Base-by-base conservation (phyloP, 139 green algal species). In the Closterium sp. region DNA sequence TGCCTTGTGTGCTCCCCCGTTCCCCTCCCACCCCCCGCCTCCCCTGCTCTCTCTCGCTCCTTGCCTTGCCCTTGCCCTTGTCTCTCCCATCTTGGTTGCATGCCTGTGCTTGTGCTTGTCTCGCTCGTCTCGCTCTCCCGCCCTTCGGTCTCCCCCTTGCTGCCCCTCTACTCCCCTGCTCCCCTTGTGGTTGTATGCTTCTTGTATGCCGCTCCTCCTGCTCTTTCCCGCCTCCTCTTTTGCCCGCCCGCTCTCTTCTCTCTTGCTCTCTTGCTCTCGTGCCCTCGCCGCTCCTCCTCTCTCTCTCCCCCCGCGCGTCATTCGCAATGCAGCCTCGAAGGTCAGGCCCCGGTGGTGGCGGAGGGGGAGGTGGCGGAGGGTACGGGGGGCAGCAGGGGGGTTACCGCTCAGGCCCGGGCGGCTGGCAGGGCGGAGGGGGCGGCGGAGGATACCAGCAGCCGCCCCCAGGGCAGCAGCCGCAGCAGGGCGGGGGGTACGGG, bases 391-490 rank as follows among this genome's bases (percentile, higher is more conserved):
- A 79, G 62, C 62, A 79, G 62, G 62, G 62, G 62, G 62, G 62
- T 79, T 79, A 79, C 62, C 62, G 62, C 62, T 79, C 62, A 4
- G 62, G 62, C 62, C 62, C 62, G 17, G 62, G 62, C 62, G 62
- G 62, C 17, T 79, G 62, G 62, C 62, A 79, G 62, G 62, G 62
- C 17, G 62, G 62, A 27, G 62, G 17, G 62, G 62, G 62, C 17
- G 62, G 62, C 17, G 62, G 62, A 22, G 90, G 70, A 27, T 90
- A 92, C 86, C 90, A 92, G 42, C 90, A 92, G 90, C 90, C 27
- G 86, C n/a, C 90, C 2, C 90, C 90, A 73, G 50, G 32, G 90
- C 70, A 34, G 42, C 29, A 73, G 10, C 70, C 32, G 79, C 70
- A 90, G 90, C 89, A 90, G 45, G 89, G 32, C 30, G 70, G 3